Evolutionary conservation across 2,329 filamentous ascomycete genomes (phyloP).

Genomic region (Arthrinium phaeospermum): DNA sequence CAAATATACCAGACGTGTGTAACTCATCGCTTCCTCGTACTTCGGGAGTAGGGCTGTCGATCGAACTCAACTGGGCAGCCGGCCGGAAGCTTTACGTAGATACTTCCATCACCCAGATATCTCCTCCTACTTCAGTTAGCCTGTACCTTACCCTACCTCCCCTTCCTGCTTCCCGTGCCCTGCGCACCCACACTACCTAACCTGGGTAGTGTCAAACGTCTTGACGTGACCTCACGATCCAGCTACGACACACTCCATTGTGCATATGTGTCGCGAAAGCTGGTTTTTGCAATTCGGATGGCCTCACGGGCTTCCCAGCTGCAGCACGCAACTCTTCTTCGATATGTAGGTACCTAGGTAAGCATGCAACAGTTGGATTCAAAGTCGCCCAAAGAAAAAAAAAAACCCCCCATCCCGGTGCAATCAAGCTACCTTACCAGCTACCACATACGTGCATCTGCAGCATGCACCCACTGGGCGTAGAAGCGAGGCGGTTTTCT

Average conservation of each 20-base stretch:
- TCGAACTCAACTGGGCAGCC: constrained; percentile 14
- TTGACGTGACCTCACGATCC: background rate
- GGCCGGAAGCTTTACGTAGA: constrained; percentile 7
- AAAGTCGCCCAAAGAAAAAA: background rate
- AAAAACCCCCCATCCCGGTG: background rate
- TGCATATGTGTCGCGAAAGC: background rate
- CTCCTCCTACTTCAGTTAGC: background rate
- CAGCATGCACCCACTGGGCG: constrained; percentile 15
- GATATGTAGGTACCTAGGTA: background rate
- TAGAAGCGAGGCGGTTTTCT: constrained; percentile 11
- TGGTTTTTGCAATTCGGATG: background rate
- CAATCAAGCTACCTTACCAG: background rate
- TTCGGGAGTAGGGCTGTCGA: constrained; percentile 4
- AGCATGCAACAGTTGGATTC: background rate
- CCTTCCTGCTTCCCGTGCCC: background rate
- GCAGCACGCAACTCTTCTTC: background rate
- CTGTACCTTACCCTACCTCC: background rate
- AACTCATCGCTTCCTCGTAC: background rate
- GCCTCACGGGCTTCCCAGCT: background rate
- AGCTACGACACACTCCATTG: background rate
- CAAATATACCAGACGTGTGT: background rate
- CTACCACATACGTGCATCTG: constrained; percentile 13
- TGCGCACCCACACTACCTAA: background rate
- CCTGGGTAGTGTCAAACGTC: background rate
- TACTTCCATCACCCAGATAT: constrained; percentile 13